Conservation (phyloP, 768 basidiomycete genomes). For the Phlebiopsis gigantea region DNA sequence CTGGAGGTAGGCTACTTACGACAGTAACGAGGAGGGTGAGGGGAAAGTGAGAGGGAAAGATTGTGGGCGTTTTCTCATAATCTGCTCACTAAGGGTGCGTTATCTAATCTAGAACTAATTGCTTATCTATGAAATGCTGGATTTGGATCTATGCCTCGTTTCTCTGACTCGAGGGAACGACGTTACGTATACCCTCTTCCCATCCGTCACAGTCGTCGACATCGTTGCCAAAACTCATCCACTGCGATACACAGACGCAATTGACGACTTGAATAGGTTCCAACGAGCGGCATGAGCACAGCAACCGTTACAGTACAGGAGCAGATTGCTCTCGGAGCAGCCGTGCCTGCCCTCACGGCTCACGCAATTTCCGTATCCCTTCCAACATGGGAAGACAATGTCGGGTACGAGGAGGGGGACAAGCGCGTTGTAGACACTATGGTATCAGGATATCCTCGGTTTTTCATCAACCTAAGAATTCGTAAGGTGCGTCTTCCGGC, state of each 20-base stretch:
- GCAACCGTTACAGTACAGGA: background rate
- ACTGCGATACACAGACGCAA: background rate
- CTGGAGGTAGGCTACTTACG: background rate
- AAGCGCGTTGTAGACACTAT: constrained; percentile 72
- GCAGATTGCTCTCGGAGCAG: constrained; percentile 31
- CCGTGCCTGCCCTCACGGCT: constrained; percentile 64
- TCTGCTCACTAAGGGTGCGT: background rate
- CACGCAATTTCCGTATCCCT: constrained; percentile 96
- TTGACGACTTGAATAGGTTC: background rate
- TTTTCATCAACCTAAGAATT: constrained; percentile 87
- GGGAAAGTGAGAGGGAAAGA: background rate
- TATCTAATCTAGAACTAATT: background rate
- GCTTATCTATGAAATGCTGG: background rate
- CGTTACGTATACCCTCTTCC: background rate
- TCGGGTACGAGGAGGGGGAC: constrained; percentile 89
- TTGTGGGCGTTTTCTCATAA: background rate
- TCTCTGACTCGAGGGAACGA: background rate
- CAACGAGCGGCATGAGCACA: background rate
- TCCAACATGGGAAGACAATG: constrained; percentile 87
- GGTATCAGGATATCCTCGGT: constrained; percentile 90
- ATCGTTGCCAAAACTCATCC: background rate
- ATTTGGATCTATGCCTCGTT: background rate
- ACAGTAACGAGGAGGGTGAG: background rate
- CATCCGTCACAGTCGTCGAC: background rate
- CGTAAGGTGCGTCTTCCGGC: constrained; percentile 80